Base-by-base conservation (phyloP, 352 stramenopile species). In the Pythium volutum region DNA sequence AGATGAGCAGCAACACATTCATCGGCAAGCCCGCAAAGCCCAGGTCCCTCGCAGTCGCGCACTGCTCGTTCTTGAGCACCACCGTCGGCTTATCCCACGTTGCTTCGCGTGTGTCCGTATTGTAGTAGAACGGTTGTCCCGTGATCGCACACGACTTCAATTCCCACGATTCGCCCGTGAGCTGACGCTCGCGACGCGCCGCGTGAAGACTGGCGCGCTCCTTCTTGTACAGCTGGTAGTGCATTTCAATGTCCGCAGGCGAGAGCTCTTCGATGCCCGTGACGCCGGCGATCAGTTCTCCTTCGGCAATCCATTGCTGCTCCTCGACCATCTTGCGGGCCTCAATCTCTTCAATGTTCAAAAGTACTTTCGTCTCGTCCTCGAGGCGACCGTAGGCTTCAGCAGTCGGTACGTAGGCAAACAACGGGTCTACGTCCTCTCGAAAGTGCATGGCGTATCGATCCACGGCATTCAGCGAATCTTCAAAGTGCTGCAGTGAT, bases 361-460 rank as follows among this genome's bases (percentile, higher is more conserved):
- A 29, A 4, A 72, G 59, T 12, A 52, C 20, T 18, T 49, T 69
- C 62, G 25, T 64, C 36, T 54, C 71, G 46, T 23, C 51, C 48
- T 55, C 64, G 53, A 43, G 22, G 68, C 62, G 92, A 75, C 54
- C 73, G 76, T 50, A 77, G 73, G 94, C 73, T 74, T 93, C 55
- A 76, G 74, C 66, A 56, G 91, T 72, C 75, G 93, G 68, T 71
- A 97, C 78, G 26, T 92, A 88, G 18, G 79, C 66, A 59, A 79
- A 91, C 27, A 89, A 50, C 59, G 87, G 94, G 59, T 98, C 95
- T 47, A 98, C 84, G 23, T 95, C 71, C 67, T 97, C 84, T 38
- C 93, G 89, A 42, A 98, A 96, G 26, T 94, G 74, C 5, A 99
- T 70, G 15, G 91, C 95, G 62, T 98, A 98, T 1, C 89, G 76